Evolutionary conservation across 192 early-diverging fungal species (phyloP), one percentile per base, ranked within the genome.

Genomic region (Podila clonocystis): DNA sequence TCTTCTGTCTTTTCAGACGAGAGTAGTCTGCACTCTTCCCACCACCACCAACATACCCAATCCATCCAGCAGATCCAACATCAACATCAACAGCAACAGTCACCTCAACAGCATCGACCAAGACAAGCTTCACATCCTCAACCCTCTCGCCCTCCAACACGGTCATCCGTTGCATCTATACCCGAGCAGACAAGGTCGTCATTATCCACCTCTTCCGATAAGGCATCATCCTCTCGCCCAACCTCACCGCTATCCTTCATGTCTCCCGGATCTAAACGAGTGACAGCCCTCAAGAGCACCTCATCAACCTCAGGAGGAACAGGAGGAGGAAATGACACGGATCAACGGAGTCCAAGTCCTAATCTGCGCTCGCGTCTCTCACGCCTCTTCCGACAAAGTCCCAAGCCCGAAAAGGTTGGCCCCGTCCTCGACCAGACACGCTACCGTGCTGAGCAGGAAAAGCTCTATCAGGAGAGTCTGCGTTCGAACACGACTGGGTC

Each of bases 341-440:
- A 55, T 55, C 52, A 55, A 55, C 52, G 24, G 52, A 55, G 52
- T 12, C 4, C 62, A 28, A 67, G 58, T 38, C 67, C 75, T 28
- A 78, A 78, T 31, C 41, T 78, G 15, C 75, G 75, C 13, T 59
- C 75, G 38, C 68, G 75, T 19, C 5, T 78, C 6, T 67, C 75
- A 22, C 68, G 68, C 8, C 41, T 78, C 31, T 78, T 78, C 29
- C 63, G 69, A 34, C 60, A 60, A 4, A 67, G 33, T 49, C 59
- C 68, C 34, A 78, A 67, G 30, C 60, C 49, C 11, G 68, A 71
- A 9, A 55, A 55, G 17, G 52, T 55, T 5, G 22, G 22, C 24
- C 52, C 52, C 24, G 24, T 55, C 4, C 52, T 55, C 52, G 52
- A 55, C 52, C 75, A 61, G 3, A 33, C 33, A n/a, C 59, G 73